phyloP scores from a whole-genome alignment of 2,329 filamentous ascomycete species.

The Fusarium newnesense region DNA sequence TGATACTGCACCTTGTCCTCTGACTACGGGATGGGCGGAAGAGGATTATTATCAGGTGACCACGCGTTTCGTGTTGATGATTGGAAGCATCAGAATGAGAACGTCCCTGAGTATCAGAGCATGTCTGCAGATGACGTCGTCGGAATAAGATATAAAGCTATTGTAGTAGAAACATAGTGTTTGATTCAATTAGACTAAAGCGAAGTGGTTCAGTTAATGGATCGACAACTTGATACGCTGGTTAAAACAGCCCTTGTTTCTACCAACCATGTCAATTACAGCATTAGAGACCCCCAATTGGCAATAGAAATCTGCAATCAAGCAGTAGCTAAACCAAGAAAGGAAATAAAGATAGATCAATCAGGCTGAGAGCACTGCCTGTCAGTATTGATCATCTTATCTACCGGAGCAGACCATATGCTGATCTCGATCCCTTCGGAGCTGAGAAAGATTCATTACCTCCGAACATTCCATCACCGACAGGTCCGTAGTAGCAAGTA shows the following conservation, averaged over 20 bases:
- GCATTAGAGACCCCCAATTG: not conserved
- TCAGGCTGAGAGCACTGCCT: not conserved
- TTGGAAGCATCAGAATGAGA: not conserved
- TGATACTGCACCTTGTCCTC: not conserved
- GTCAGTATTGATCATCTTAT: not conserved
- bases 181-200: not conserved
- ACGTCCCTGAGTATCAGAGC: not conserved
- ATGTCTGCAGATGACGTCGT: not conserved
- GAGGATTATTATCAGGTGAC: conserved; percentile 1
- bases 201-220: not conserved
- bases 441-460: not conserved
- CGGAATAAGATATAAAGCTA: not conserved
- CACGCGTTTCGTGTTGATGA: not conserved
- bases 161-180: not conserved
- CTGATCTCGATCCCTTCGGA: not conserved
- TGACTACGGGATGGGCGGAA: not conserved
- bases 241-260: not conserved
- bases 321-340: not conserved
- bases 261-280: not conserved
- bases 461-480: not conserved
- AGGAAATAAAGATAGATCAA: not conserved
- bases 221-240: not conserved
- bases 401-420: not conserved
- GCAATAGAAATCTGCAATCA: not conserved
- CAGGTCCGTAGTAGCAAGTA: conserved; percentile 2